Conservation (phyloP, 2,329 filamentous ascomycete species). For the Thelonectria blattea region DNA sequence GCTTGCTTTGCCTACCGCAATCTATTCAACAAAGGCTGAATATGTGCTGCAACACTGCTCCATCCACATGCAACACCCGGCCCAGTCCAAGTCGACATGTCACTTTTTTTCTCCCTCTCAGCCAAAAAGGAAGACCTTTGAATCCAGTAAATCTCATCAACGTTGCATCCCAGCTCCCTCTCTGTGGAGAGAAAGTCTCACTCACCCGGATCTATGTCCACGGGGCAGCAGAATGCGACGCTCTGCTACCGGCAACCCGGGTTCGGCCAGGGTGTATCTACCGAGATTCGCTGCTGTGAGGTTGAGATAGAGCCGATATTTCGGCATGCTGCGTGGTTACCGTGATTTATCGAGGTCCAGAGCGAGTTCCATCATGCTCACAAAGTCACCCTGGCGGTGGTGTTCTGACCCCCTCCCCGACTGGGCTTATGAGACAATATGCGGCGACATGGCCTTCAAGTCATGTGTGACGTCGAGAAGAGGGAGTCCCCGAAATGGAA, state of each 20-base stretch:
- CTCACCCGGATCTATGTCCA: slow-evolving; percentile 15
- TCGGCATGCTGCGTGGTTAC: neutral
- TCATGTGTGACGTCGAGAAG: slow-evolving; percentile 3
- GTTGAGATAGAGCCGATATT: neutral
- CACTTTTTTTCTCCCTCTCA: slow-evolving; percentile 1
- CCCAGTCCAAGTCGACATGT: slow-evolving; percentile 7
- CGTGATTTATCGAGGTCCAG: neutral
- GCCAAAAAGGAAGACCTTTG: neutral
- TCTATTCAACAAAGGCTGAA: neutral
- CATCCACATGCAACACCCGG: neutral
- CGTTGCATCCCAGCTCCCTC: neutral
- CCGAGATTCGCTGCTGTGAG: neutral
- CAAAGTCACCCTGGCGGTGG: neutral
- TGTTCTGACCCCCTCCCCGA: no score
- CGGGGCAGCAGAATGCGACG: neutral
- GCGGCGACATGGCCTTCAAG: slow-evolving; percentile 1
- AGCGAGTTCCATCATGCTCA: neutral
- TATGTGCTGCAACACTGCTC: neutral
- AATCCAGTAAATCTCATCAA: neutral
- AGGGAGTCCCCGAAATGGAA: neutral
- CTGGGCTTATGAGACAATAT: neutral
- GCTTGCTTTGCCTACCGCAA: no score
- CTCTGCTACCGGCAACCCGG: neutral
- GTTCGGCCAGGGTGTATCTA: slow-evolving; percentile 2
- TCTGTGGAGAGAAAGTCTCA: slow-evolving; percentile 15